phyloP scores from a whole-genome alignment of 768 basidiomycete genomes.

The Symmetrospora coprosmae region DNA sequence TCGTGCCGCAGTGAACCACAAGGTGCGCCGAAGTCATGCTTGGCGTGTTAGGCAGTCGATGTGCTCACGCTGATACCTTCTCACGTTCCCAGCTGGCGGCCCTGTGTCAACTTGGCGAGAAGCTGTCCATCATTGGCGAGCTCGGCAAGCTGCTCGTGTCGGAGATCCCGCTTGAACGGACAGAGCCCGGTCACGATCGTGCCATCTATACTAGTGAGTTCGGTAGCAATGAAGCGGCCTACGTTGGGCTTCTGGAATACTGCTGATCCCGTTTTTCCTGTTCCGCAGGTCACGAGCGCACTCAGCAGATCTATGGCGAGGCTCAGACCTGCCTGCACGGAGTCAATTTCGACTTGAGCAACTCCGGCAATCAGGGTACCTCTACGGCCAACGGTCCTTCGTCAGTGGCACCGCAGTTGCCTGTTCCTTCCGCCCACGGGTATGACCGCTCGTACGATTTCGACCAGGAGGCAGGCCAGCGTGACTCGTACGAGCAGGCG shows the following conservation, averaged over 20 bases:
- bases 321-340: conserved; percentile 18
- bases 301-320: conserved; percentile 16
- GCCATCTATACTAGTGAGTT: conserved; percentile 36
- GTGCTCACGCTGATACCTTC: background rate
- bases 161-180: conserved; percentile 40
- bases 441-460: conserved; percentile 17
- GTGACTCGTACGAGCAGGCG: background rate
- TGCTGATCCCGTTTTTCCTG: background rate
- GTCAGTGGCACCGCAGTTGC: too few species aligned
- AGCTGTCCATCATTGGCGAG: conserved; percentile 40
- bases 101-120: conserved; percentile 40
- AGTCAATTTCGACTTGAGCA: conserved; percentile 7
- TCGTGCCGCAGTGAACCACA: conserved; percentile 38
- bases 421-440: background rate
- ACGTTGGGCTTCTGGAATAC: background rate
- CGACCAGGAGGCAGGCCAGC: conserved; percentile 13
- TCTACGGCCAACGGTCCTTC: too few species aligned
- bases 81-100: conserved; percentile 34
- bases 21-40: too few species aligned
- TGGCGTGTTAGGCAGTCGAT: background rate
- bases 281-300: conserved; percentile 5
- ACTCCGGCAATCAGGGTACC: background rate
- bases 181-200: conserved; percentile 38
- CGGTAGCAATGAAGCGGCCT: background rate
- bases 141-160: conserved; percentile 41